Conservation (phyloP, 345 rosid genomes). For the Reutealis trisperma region DNA sequence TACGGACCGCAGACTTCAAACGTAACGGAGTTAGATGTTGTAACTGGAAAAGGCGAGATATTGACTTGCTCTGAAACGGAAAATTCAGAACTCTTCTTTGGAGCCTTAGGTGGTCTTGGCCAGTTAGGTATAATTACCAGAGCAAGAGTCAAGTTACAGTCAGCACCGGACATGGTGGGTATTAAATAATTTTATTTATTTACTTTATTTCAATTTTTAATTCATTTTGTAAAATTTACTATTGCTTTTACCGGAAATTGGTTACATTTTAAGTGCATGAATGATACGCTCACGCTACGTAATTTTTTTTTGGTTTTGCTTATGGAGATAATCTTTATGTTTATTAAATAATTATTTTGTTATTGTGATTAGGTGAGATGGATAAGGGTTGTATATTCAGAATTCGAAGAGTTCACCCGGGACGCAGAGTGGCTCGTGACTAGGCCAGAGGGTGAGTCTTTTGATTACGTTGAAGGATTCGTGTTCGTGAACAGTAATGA, state of each 20-base stretch:
- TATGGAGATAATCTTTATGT: neutral
- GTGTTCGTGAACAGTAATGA: slow-evolving; percentile 82
- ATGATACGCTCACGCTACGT: slow-evolving; percentile 29
- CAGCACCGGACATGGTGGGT: slow-evolving; percentile 81
- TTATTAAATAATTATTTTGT: neutral
- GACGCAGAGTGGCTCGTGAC: slow-evolving; percentile 87
- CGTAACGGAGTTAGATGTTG: slow-evolving; percentile 88
- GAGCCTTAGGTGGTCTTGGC: slow-evolving; percentile 83
- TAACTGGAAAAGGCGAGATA: slow-evolving; percentile 74
- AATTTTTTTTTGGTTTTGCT: slow-evolving; percentile 15
- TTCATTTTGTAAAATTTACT: slow-evolving; percentile 5
- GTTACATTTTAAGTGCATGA: slow-evolving; percentile 24
- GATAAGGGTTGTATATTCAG: slow-evolving; percentile 79
- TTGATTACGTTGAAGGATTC: slow-evolving; percentile 91
- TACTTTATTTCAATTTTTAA: neutral
- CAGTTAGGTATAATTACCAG: slow-evolving; percentile 90
- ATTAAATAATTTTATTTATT: neutral
- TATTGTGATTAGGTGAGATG: slow-evolving; percentile 73
- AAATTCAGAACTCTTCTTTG: slow-evolving; percentile 70
- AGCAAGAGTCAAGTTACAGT: slow-evolving; percentile 67
- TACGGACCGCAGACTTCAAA: slow-evolving; percentile 84
- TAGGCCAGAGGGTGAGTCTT: slow-evolving; percentile 48
- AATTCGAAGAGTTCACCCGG: slow-evolving; percentile 63
- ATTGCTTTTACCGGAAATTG: neutral
- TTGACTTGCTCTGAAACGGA: slow-evolving; percentile 54